A percentile compares a stretch with the other conserved stretches of the same genome.
Conservation (phyloP, 768 basidiomycete genomes). For the Leccinum disarticulatum region DNA sequence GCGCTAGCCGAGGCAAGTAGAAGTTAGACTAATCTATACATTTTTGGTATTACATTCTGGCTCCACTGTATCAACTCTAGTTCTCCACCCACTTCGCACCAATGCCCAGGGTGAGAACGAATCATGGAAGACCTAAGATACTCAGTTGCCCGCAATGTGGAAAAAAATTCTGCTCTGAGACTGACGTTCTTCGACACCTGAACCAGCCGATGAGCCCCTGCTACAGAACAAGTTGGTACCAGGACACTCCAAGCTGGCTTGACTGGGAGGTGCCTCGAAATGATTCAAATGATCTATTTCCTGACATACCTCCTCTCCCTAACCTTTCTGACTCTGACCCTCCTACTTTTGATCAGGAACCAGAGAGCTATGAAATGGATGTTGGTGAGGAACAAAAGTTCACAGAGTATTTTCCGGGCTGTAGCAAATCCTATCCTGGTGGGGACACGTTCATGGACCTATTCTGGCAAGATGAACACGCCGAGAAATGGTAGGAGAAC, state of each 20-base stretch:
- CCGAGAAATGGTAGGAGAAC: neutral
- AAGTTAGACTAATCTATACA: neutral
- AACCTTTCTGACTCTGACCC: neutral
- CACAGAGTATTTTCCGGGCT: neutral
- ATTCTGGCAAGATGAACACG: neutral
- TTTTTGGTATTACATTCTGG: neutral
- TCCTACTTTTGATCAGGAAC: neutral
- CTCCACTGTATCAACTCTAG: neutral
- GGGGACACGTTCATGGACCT: neutral
- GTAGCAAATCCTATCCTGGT: neutral
- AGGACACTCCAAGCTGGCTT: neutral
- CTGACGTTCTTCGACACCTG: slow-evolving; percentile 1
- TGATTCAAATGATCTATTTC: neutral
- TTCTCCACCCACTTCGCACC: too few species aligned
- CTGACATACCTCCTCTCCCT: too few species aligned
- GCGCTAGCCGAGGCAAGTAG: too few species aligned
- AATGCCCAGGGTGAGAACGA: neutral
- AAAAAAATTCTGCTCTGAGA: slow-evolving; percentile 6
- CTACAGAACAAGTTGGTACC: neutral
- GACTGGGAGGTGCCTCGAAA: neutral
- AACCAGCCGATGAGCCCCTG: neutral
- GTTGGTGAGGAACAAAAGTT: neutral
- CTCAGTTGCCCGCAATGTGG: neutral
- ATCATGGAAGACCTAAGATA: neutral
- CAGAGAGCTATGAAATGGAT: neutral